These are phyloP conservation scores for Kwoniella heveanensis DNA, from an alignment of 768 basidiomycete genomes.

Conservation along the genomic window DNA sequence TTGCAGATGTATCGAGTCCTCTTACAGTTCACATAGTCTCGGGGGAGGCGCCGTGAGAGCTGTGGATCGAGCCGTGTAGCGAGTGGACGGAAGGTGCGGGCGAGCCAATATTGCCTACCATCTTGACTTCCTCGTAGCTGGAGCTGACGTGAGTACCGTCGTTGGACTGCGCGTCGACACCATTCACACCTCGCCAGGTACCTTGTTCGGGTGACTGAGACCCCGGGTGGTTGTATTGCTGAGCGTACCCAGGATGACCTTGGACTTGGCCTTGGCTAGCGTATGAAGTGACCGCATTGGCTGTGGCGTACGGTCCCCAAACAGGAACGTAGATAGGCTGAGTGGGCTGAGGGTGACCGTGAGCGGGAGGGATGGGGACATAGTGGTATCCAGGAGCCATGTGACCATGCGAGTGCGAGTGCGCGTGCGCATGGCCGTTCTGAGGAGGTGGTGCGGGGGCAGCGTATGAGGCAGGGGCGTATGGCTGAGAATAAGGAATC, in stretches of 20 bases:
- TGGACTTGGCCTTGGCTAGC: not conserved
- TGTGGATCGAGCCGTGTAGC: slow-evolving; percentile 17
- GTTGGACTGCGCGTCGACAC: slow-evolving; percentile 18
- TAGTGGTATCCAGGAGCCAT: slow-evolving; percentile 46
- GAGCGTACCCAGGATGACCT: slow-evolving; percentile 16
- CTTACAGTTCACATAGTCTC: not conserved
- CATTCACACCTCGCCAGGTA: slow-evolving; percentile 12
- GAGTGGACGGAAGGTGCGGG: slow-evolving; percentile 17
- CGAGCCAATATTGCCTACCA: slow-evolving; percentile 2
- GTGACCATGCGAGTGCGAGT: too few species aligned
- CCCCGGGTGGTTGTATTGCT: slow-evolving; percentile 8
- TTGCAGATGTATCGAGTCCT: not conserved
- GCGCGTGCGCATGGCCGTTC: not conserved
- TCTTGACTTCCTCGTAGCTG: slow-evolving; percentile 19
- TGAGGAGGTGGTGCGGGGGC: slow-evolving; percentile 22
- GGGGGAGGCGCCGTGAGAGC: slow-evolving; percentile 22
- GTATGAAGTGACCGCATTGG: not conserved
- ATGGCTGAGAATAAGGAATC: slow-evolving; percentile 18
- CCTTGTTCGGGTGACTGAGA: slow-evolving; percentile 14
- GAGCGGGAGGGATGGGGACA: slow-evolving; percentile 32
- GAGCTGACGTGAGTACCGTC: slow-evolving; percentile 25
- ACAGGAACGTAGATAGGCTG: slow-evolving; percentile 36
- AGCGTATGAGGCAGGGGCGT: slow-evolving; percentile 5
- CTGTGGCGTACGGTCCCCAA: slow-evolving; percentile 25
- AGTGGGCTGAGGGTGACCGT: slow-evolving; percentile 27